These are phyloP conservation scores for Trichopus zeylanicus DNA, from an alignment of 116 monocot genomes.

Conservation along the genomic window DNA sequence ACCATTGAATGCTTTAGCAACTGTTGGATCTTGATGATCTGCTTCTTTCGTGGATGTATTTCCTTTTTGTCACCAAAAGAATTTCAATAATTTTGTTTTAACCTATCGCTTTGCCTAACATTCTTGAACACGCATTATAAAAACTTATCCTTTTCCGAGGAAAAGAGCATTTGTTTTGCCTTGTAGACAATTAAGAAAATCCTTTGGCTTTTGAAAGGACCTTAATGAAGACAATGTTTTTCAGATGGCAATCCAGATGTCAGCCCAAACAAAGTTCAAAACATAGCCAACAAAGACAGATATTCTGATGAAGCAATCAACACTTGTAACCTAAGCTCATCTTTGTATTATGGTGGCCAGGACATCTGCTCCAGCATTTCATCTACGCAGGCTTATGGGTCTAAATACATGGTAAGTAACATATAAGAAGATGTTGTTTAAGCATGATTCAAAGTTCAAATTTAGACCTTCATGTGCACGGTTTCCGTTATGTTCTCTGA, in stretches of 20 bases:
- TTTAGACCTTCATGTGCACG: not conserved
- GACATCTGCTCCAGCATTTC: conserved; percentile 5
- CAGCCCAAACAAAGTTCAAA: conserved; percentile 1
- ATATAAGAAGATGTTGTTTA: not conserved
- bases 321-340: conserved; percentile 12
- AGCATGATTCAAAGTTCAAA: not conserved
- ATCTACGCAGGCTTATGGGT: not conserved
- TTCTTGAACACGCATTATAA: too few relatives aligned
- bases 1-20: too few relatives aligned
- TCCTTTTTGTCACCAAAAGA: too few relatives aligned
- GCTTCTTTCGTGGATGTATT: too few relatives aligned
- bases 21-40: too few relatives aligned
- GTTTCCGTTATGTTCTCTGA: not conserved
- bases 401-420: conserved; percentile 6
- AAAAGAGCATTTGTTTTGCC: not conserved
- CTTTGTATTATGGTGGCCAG: conserved; percentile 13
- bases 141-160: not conserved
- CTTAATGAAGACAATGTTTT: not conserved
- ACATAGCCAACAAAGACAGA: not conserved
- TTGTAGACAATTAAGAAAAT: not conserved
- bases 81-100: too few relatives aligned
- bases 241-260: conserved; percentile 6
- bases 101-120: too few relatives aligned
- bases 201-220: not conserved
- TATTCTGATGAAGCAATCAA: not conserved